Evolutionary conservation across 2,329 filamentous ascomycete genomes (phyloP), one percentile per base, ranked within the genome.

Genomic region (Hypoxylon sp.): DNA sequence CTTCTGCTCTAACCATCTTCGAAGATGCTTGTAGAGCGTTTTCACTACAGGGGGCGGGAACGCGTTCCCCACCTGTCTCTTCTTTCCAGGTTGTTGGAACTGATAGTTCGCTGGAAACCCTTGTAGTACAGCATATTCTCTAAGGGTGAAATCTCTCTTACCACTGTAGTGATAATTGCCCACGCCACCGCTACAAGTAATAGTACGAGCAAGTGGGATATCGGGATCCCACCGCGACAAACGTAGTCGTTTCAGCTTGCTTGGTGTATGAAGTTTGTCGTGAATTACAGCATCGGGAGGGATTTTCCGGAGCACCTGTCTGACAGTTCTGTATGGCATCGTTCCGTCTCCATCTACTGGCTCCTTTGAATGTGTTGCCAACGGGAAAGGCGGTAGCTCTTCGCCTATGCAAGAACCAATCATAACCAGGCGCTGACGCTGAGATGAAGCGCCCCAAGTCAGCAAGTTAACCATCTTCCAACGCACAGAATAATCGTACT

Each of bases 41-140:
- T 79, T 78, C 2, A 87, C 87, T 0, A 86, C 84, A 28, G 80
- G 80, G 0, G 92, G 88, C 0, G 93, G 91, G 14, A 95, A 93
- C 0, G 92, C 93, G 73, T 96, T 95, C 0, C 93, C 93, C 68
- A 95, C 92, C 75, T 94, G 91, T 68, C 82, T 85, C 70, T 86
- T 86, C 14, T 87, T 79, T 13, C 78, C 76, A 0, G 77, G 81
- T 0, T 79, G 79, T 0, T 79, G 67, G 73, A 95, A 94, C 0
- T 77, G 76, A 75, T 93, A 90, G 1, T 80, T 75, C 0, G 79
- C 65, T 0, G 91, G 91, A 57, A 96, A 96, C 0, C 89, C 90
- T 69, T 93, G 91, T 0, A 96, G 76, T 2, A 83, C 83, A 0
- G 92, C 91, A 23, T 88, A 84, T 75, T 97, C 93, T 0, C 90